Conservation (phyloP, 805 yeast genomes). For the Suhomyces kilbournensis region DNA sequence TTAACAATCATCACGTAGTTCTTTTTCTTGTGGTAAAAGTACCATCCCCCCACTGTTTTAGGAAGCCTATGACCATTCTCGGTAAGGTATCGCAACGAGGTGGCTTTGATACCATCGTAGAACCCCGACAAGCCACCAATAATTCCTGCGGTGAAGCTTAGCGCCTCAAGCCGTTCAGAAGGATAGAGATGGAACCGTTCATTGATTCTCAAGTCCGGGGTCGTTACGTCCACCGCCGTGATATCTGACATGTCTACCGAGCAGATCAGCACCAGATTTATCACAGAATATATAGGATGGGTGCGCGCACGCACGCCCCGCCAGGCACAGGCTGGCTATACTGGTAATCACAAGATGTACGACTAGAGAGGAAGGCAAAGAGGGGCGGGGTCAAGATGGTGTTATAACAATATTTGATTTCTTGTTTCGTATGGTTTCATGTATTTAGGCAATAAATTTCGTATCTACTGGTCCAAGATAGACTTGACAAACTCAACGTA, state of each 20-base stretch:
- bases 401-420: too few species aligned
- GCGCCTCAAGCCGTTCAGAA: slow-evolving; percentile 40
- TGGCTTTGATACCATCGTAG: slow-evolving; percentile 51
- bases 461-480: slow-evolving; percentile 73
- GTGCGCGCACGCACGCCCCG: not conserved
- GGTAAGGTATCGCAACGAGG: slow-evolving; percentile 63
- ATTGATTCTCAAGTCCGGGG: slow-evolving; percentile 11
- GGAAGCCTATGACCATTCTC: slow-evolving; percentile 85
- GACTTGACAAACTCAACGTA: slow-evolving; percentile 93
- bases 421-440: not conserved
- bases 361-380: too few species aligned
- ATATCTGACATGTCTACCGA: slow-evolving; percentile 1
- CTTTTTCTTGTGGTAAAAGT: slow-evolving; percentile 79
- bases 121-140: slow-evolving; percentile 56
- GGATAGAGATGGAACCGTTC: slow-evolving; percentile 54
- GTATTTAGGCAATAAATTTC: not conserved
- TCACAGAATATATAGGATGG: not conserved
- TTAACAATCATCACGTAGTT: slow-evolving; percentile 65
- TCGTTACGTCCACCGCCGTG: slow-evolving; percentile 1
- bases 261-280: not conserved
- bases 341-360: too few species aligned
- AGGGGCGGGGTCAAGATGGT: too few species aligned
- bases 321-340: not conserved
- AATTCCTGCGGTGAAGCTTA: slow-evolving; percentile 37
- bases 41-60: slow-evolving; percentile 78